Base-by-base conservation (phyloP, 2,329 filamentous ascomycete species). In the Cercospora sp. region DNA sequence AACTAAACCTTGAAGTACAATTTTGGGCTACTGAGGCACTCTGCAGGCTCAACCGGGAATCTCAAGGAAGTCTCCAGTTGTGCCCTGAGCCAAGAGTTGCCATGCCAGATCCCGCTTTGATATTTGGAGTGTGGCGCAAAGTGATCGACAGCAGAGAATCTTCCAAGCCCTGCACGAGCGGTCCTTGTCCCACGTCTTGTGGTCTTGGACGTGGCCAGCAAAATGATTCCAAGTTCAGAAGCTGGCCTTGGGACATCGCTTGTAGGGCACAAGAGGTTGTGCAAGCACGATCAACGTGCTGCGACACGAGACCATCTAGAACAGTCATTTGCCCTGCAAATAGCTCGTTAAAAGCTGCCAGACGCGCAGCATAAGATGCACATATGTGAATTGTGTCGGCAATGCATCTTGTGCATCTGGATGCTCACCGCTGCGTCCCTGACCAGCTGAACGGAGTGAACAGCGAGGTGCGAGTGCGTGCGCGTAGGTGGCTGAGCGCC, bases 401-500 rank as follows among this genome's bases (percentile, higher is more conserved):
- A 9, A 23, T n/a, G 23, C 23, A 28, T 55, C 12, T 7, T 45
- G 23, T 26, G 23, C 18, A 59, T 39, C 23, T 39, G 26, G 3
- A n/a, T 5, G 7, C 31, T 51, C 53, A 48, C 55, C 30, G 26
- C 31, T 53, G 58, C 55, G 42, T 60, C 20, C 16, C 33, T 57
- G 26, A 36, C 13, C 9, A 60, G 28, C 36, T 48, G 57, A 30
- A 48, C 55, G 48, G 48, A 31, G 62, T 51, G 26, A 26, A 26
- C 33, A 59, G 48, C 23, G 48, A 42, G 3, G 23, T 18, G 20
- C 1, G 30, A 31, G 42, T 66, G 42, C 53, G 68, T 62, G 28
- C 60, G 57, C 63, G 64, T 80, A 69, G 3, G 79, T 81, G 2
- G 77, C 74, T 0, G 73, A 72, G 79, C 78, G 80, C 67, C 79